Base-by-base conservation (phyloP, 345 rosid species). In the Lumnitzera littorea region DNA sequence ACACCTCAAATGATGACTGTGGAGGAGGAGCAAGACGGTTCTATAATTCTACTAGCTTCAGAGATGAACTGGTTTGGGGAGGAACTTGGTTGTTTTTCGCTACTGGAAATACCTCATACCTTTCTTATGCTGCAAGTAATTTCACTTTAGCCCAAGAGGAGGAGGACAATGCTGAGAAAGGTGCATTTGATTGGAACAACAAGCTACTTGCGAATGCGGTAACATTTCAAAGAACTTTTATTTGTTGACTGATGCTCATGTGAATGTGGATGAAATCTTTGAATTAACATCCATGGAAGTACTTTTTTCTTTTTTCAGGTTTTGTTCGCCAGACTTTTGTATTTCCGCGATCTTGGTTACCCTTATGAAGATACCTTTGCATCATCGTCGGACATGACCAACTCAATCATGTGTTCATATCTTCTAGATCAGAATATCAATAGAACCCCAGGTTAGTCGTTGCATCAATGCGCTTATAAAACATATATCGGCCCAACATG, bases 1-100 rank as follows among this genome's bases (percentile, higher is more conserved):
- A 78, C 72, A 73, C 83, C 0, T 31, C 61, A 1, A 50, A 55
- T 29, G 70, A 75, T 55, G 60, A 53, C 16, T 82, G 86, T 64
- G 82, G 84, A 46, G 73, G 78, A 50, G 79, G 70, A 52, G 83
- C 84, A 53, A 75, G 76, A 67, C 48, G 20, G 11, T 75, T 69
- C 43, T 83, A 86, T 48, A 58, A 72, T 56, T 83, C 91, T 15
- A 63, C 88, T 8, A 73, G 84, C 20, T 83, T 69, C 67, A 63
- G 15, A 55, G 83, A 81, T 65, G 88, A 86, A 55, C 61, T 82
- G 52, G 72, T 79, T 10, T 83, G 86, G 88, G 91, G 76, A 65
- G 86, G 72, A 62, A 81, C 83, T 53, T 83, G 91, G 87, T 53
- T 79, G 62, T 83, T 74, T 60, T 76, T 80, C 24, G 88, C 83